Evolutionary conservation across 2,329 filamentous ascomycete genomes (phyloP), one percentile per base, ranked within the genome.

Genomic region (Alternaria metachromatica): DNA sequence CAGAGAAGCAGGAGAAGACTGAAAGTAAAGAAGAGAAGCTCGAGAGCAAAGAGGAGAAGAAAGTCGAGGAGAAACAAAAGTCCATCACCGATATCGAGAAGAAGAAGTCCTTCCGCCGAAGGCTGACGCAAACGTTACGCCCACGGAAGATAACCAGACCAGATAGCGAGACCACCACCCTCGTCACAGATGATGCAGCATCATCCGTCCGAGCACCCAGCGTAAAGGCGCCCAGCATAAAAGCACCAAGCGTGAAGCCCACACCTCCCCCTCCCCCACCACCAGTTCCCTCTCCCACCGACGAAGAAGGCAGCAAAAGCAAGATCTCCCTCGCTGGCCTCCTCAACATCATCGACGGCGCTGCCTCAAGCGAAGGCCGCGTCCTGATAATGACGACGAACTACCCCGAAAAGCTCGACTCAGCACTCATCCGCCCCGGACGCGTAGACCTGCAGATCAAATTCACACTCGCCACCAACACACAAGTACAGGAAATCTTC

Each of bases 261-360:
- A 4, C 12, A 12, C 26, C 49, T 20, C 28, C 30, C 4, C 49
- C 30, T n/a, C 41, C 30, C 8, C n/a, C 26, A 41, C 37, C 37
- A 18, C 37, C 37, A 18, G 37, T 41, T 0, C 37, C n/a, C 1
- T 41, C 37, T 11, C 53, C 44, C 12, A 15, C 23, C 23, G 25
- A 20, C 18, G 51, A 60, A 43, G 51, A 57, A 13, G 25, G 28
- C 7, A 57, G 8, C n/a, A 58, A 58, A 15, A 58, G 78, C 13
- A 80, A 85, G n/a, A 92, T 96, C 48, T 92, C 91, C 1, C 85
- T 96, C 3, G 92, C 91, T 0, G 92, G 92, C 1, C 85, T 96
- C 1, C 85, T 96, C 55, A 96, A 96, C 78, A 90, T 91, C 62
- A 93, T 96, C 44, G 92, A 96, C 72, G 92, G 93, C 58, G 92